Conservation (phyloP, 139 green algal species). For the Chlamydomonas sphaeroides region DNA sequence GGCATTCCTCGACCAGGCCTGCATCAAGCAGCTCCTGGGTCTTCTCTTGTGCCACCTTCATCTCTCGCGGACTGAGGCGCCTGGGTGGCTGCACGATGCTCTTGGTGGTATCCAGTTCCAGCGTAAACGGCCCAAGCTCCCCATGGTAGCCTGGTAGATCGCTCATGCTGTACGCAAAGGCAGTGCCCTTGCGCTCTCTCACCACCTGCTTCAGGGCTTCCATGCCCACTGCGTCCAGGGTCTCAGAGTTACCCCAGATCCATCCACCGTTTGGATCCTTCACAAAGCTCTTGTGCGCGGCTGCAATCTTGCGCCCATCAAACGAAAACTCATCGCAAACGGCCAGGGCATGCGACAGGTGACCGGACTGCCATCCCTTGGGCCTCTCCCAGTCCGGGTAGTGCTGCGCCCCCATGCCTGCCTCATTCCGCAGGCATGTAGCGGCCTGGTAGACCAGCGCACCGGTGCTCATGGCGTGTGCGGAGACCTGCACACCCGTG, state of each 20-base stretch:
- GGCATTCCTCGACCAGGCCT: not conserved
- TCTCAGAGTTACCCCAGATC: not conserved
- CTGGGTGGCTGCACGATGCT: not conserved
- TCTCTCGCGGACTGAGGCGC: not conserved
- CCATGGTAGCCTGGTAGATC: not conserved
- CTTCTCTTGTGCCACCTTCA: not conserved
- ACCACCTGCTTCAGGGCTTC: not conserved
- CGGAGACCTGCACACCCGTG: no score
- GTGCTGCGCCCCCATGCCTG: no score
- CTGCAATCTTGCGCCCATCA: not conserved
- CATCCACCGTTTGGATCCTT: constrained; percentile 3
- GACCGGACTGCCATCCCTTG: no score
- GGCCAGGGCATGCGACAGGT: not conserved
- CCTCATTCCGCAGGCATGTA: no score
- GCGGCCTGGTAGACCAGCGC: no score
- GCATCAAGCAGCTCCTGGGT: not conserved
- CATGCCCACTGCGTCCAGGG: not conserved
- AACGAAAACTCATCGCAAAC: not conserved
- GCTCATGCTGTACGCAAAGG: not conserved
- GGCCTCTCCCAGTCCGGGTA: no score
- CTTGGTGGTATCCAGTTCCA: not conserved
- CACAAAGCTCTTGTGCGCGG: not conserved
- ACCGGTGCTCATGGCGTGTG: no score
- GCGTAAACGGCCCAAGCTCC: not conserved
- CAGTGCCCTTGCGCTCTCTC: not conserved